Conservation (phyloP, 805 yeast species). For the Wickerhamiella occidentalis region DNA sequence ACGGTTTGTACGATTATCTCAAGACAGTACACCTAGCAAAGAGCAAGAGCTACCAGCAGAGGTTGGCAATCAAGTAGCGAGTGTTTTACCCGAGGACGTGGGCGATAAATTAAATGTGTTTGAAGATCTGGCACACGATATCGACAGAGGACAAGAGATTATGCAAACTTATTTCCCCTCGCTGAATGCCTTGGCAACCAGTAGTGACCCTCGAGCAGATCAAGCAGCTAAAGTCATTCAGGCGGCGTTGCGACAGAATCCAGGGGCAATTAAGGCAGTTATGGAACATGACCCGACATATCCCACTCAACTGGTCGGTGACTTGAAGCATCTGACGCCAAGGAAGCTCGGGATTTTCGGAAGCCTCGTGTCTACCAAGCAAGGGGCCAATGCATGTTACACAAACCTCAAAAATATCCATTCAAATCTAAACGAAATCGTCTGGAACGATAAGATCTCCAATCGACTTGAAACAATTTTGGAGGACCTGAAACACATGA, state of each 20-base stretch:
- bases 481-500: conserved; percentile 7
- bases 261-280: conserved; percentile 34
- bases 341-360: conserved; percentile 14
- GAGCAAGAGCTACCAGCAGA: too few species aligned
- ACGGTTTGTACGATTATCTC: conserved; percentile 53
- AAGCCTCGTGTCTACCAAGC: conserved; percentile 10
- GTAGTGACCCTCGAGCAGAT: conserved; percentile 31
- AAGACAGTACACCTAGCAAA: too few species aligned
- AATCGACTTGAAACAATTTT: conserved; percentile 7
- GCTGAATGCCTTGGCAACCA: conserved; percentile 17
- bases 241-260: conserved; percentile 62
- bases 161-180: conserved; percentile 23
- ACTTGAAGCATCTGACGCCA: conserved; percentile 12
- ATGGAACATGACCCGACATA: conserved; percentile 9
- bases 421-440: conserved; percentile 5
- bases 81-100: background rate
- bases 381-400: conserved; percentile 21
- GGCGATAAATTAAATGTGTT: conserved; percentile 32
- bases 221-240: conserved; percentile 48
- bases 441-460: conserved; percentile 4
- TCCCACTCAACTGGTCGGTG: conserved; percentile 1
- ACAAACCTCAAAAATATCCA: conserved; percentile 17
- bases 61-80: conserved; percentile 3
- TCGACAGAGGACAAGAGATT: conserved; percentile 43
- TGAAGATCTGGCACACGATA: conserved; percentile 47